Base-by-base conservation (phyloP, 1,284 basidiomycete genomes). In the Trametes sp. region DNA sequence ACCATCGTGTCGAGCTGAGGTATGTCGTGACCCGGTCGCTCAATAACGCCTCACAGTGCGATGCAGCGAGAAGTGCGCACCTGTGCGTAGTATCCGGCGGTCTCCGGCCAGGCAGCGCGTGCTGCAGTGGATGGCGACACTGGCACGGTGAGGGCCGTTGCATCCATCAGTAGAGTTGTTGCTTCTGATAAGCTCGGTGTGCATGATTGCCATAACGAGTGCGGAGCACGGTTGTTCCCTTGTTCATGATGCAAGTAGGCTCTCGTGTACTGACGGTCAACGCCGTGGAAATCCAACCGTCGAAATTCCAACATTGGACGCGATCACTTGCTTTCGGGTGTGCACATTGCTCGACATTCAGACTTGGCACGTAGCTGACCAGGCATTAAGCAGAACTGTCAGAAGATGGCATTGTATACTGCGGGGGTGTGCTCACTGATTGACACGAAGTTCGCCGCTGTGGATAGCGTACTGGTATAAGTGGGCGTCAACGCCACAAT, bases 161-260 rank as follows among this genome's bases (percentile, higher is more conserved):
- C 33, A 53, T 61, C 54, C 33, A 57, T 61, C 54, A 61, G 36
- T 42, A 45, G 11, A 23, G 21, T 13, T 4, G 33, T 24, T 26
- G 61, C 54, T 59, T 54, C 54, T 56, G 62, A 60, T 63, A 48
- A 54, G 26, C 24, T 1, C 31, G 28, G 45, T 35, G 21, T 23
- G 19, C 36, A 16, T 51, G 26, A 36, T 38, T 57, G 16, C 41
- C 41, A 24, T 28, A 21, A 38, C n/a, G 1, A 46, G 58, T 23
- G 33, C 9, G 7, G 13, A 28, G 21, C 44, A 38, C 44, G 44
- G 24, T 23, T 56, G 48, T 10, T 26, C 28, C 21, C 10, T 13
- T 42, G 28, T 16, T 38, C 26, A 10, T 26, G 44, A 38, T 36
- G n/a, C 2, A 41, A 8, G 19, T 49, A 23, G 13, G 26, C 21